A percentile compares a stretch with the other conserved stretches of the same genome.
These are phyloP conservation scores for Dacryopinax primogenitus DNA, from an alignment of 768 basidiomycete genomes.

Conservation along the genomic window DNA sequence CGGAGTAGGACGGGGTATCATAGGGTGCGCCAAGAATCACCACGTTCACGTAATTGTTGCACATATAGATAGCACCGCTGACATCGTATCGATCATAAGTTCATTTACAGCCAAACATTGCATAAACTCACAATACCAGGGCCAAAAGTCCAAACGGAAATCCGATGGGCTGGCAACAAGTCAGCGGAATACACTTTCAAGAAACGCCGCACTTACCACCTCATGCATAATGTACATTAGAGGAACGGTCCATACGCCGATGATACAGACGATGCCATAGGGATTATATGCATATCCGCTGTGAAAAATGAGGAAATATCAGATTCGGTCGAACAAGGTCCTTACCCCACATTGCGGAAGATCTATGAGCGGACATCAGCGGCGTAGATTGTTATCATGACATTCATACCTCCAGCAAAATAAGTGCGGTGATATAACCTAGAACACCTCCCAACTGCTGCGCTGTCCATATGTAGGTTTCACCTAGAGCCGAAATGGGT, in stretches of 20 bases:
- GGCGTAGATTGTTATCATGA: not conserved
- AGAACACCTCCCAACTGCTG: not conserved
- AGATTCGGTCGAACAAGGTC: not conserved
- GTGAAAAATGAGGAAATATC: not conserved
- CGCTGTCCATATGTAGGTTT: not conserved
- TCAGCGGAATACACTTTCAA: not conserved
- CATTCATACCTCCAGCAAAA: not conserved
- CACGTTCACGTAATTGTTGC: constrained; percentile 4
- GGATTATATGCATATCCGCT: constrained; percentile 6
- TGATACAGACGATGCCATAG: constrained; percentile 17
- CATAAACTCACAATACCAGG: constrained; percentile 8
- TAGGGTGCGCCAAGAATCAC: constrained; percentile 17
- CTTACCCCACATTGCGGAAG: constrained; percentile 6
- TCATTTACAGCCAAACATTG: constrained; percentile 14
- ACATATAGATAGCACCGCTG: constrained; percentile 13
- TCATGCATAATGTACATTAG: constrained; percentile 18
- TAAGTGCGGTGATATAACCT: not conserved
- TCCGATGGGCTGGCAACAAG: not conserved
- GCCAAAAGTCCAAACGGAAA: not conserved
- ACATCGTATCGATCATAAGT: constrained; percentile 17
- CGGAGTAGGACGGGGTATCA: constrained; percentile 21
- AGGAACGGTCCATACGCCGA: constrained; percentile 17
- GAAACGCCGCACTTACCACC: not conserved
- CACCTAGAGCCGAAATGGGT: not conserved
- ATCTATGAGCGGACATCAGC: not conserved